Conservation (phyloP, 345 rosid species). For the Rubroshorea leprosula region DNA sequence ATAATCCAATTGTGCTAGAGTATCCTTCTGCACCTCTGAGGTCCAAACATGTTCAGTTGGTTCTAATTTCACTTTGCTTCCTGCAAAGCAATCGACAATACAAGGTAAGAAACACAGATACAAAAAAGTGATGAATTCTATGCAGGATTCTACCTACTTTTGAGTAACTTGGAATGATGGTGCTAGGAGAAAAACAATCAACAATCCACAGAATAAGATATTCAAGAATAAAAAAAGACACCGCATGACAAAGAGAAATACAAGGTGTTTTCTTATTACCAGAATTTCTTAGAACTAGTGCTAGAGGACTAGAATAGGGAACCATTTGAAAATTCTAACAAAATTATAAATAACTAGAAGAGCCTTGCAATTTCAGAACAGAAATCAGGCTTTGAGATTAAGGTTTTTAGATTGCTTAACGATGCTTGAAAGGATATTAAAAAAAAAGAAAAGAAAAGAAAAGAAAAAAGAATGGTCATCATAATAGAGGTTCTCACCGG, state of each 20-base stretch:
- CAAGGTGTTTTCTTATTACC: no score
- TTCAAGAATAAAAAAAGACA: no score
- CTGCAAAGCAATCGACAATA: slow-evolving; percentile 26
- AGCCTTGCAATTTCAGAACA: no score
- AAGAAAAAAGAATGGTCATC: no score
- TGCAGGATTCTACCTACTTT: neutral
- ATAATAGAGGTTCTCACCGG: slow-evolving; percentile 36
- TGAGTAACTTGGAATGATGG: slow-evolving; percentile 1
- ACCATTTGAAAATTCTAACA: no score
- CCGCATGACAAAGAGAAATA: no score
- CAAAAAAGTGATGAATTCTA: neutral
- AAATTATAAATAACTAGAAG: no score
- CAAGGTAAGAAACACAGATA: neutral
- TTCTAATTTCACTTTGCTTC: slow-evolving; percentile 36
- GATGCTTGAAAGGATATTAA: slow-evolving; percentile 4
- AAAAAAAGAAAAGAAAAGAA: neutral
- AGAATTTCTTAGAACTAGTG: no score
- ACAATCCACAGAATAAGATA: no score
- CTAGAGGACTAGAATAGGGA: no score
- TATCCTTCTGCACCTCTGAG: slow-evolving; percentile 33
- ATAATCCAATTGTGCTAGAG: slow-evolving; percentile 24
- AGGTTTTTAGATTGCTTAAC: neutral
- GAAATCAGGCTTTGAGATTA: no score
- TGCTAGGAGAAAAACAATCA: no score
- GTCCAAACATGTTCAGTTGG: slow-evolving; percentile 29